A percentile compares a stretch with the other conserved stretches of the same genome.
phyloP scores from a whole-genome alignment of 2,329 filamentous ascomycete species.

The Phaeophleospora eucalypticola region DNA sequence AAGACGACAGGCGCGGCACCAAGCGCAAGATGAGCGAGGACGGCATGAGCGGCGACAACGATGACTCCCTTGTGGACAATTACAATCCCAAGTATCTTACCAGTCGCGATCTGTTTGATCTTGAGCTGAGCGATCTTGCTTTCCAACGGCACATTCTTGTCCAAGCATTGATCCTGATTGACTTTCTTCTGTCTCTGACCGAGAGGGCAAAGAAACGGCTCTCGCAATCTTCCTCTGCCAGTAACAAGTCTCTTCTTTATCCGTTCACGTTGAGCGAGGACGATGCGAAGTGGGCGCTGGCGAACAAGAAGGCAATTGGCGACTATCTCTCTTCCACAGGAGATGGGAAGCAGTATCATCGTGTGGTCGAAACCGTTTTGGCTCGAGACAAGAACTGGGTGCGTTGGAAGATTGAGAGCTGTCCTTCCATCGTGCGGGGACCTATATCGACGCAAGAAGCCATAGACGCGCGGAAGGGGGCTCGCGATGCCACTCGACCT shows the following conservation, averaged over 20 bases:
- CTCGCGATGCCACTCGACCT: slow-evolving; percentile 62
- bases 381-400: slow-evolving; percentile 98
- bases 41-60: slow-evolving; percentile 6
- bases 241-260: slow-evolving; percentile 85
- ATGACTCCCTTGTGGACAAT: slow-evolving; percentile 59
- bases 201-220: slow-evolving; percentile 76
- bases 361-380: slow-evolving; percentile 94
- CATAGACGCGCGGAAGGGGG: slow-evolving; percentile 62
- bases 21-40: slow-evolving; percentile 61
- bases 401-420: slow-evolving; percentile 94
- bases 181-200: slow-evolving; percentile 90
- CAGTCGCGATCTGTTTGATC: slow-evolving; percentile 90
- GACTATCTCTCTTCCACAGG: slow-evolving; percentile 60
- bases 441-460: slow-evolving; percentile 67
- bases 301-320: slow-evolving; percentile 74
- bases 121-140: slow-evolving; percentile 93
- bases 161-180: slow-evolving; percentile 88
- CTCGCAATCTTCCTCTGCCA: slow-evolving; percentile 52
- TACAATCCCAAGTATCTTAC: slow-evolving; percentile 99
- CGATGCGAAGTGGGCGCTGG: slow-evolving; percentile 78
- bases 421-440: slow-evolving; percentile 76
- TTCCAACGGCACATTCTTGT: slow-evolving; percentile 93
- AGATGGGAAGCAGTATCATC: slow-evolving; percentile 89
- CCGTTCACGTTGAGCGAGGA: slow-evolving; percentile 72
- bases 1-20: slow-evolving; percentile 55